A percentile compares a stretch with the other conserved stretches of the same genome.
Conservation (phyloP, 1,284 basidiomycete species). For the Tetrapyrgos nigripes region DNA sequence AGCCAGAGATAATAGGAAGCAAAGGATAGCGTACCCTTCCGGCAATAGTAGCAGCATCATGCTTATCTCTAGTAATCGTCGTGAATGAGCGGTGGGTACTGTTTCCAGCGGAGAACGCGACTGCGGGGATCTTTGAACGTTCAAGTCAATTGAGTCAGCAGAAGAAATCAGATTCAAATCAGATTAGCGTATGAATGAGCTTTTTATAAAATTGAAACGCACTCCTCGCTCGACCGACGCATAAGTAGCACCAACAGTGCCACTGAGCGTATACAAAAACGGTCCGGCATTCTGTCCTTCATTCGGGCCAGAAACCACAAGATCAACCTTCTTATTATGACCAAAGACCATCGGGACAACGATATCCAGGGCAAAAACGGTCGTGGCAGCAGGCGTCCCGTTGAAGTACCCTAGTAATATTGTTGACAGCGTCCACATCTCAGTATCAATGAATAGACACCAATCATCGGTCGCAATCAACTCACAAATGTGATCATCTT, state of each 20-base stretch:
- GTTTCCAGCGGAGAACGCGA: conserved; percentile 17
- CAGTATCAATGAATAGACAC: not conserved
- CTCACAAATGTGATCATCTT: conserved; percentile 16
- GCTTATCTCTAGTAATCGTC: conserved; percentile 6
- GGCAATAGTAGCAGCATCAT: conserved; percentile 16
- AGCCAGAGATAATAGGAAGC: not conserved
- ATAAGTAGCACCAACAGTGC: conserved; percentile 17
- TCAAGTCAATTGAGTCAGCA: not conserved
- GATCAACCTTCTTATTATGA: conserved; percentile 12
- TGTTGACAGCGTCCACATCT: not conserved
- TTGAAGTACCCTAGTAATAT: conserved; percentile 17
- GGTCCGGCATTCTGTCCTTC: conserved; percentile 16
- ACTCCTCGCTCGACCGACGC: conserved; percentile 15
- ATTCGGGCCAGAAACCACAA: conserved; percentile 18
- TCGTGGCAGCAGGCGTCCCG: conserved; percentile 18
- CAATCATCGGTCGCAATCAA: not conserved
- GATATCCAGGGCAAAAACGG: conserved; percentile 15
- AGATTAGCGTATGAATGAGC: not conserved
- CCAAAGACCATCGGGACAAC: conserved; percentile 10
- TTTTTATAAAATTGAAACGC: not conserved
- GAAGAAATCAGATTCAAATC: not conserved
- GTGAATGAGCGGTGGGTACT: conserved; percentile 19
- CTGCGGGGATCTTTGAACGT: conserved; percentile 13
- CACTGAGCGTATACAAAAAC: conserved; percentile 17
- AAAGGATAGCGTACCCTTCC: conserved; percentile 4